phyloP scores from a whole-genome alignment of 139 green algal species.

The Astrephomene gubernaculifera region DNA sequence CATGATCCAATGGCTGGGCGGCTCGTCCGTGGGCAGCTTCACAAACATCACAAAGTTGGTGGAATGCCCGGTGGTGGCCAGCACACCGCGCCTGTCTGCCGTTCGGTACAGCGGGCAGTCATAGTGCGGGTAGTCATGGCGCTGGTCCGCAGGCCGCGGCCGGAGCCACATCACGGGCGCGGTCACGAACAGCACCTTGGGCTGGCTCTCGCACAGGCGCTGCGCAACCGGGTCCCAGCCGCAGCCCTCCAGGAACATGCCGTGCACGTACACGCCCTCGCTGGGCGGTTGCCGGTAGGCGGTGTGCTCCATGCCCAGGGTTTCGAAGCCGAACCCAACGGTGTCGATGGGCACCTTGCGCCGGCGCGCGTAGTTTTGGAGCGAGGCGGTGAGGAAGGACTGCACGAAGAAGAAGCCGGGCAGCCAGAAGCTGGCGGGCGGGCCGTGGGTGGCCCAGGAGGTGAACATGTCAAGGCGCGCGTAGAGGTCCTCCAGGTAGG shows the following conservation, averaged over 20 bases:
- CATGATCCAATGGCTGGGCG: constrained; percentile 78
- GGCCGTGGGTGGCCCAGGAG: constrained; percentile 61
- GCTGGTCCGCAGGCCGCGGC: constrained; percentile 61
- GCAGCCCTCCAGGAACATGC: constrained; percentile 80
- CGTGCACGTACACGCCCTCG: constrained; percentile 78
- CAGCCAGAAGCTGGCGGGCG: constrained; percentile 81
- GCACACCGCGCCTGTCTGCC: constrained; percentile 75
- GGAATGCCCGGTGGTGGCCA: constrained; percentile 86
- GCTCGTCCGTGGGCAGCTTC: constrained; percentile 67
- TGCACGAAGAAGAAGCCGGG: constrained; percentile 90
- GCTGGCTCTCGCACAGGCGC: constrained; percentile 70
- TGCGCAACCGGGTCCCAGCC: constrained; percentile 67
- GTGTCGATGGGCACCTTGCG: constrained; percentile 81
- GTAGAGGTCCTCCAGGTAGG: constrained; percentile 82
- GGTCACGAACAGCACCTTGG: constrained; percentile 76
- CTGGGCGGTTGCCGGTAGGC: constrained; percentile 59
- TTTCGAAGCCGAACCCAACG: constrained; percentile 80
- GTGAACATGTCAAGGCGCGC: constrained; percentile 70
- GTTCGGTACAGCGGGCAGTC: constrained; percentile 87
- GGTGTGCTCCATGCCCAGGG: constrained; percentile 69
- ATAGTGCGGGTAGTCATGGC: constrained; percentile 70
- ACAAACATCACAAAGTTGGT: constrained; percentile 91
- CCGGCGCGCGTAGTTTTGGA: constrained; percentile 84
- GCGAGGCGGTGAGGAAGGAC: constrained; percentile 79
- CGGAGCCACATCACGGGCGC: constrained; percentile 78